Base-by-base conservation (phyloP, 345 rosid species). In the Populus euphratica region DNA sequence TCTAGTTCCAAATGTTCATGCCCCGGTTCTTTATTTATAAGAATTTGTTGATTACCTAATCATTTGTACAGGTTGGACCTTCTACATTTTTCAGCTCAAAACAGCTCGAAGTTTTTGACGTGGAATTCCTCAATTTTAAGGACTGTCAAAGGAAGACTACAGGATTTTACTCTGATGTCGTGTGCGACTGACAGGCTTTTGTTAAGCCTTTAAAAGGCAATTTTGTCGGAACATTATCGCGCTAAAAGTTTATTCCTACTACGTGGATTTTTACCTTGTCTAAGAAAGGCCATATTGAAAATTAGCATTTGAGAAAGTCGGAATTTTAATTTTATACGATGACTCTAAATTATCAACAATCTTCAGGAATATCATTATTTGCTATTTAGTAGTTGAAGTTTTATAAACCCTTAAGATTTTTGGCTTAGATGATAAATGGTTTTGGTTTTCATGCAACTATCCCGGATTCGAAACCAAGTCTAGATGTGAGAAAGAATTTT, bases 71-170 rank as follows among this genome's bases (percentile, higher is more conserved):
- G 98, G 98, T 93, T 27, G 99, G 98, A 29, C 98, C 98, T 73
- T 92, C 99, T 1, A 95, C 99, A 21, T 95, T 95, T 88, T 95
- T 95, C 87, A 95, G 98, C 86, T 84, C 99, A 5, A 95, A 93
- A 82, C 97, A 93, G 69, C 93, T 93, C 3, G 98, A 92, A 84
- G 98, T 95, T 76, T 95, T 95, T 10, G 99, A 95, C 4, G 93
- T 95, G 69, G 99, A 95, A 77, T 82, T 95, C 79, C 86, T 95
- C 2, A 74, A 89, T 78, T 76, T 93, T 77, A 89, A 89, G 87
- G 84, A 92, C 80, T 95, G 97, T 78, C 75, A 86, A 76, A 88
- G 98, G 84, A 92, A 97, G 86, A 96, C 99, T 27, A 90, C 92
- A 80, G 97, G 90, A 25, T 96, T 96, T 81, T 96, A 92, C 86